phyloP scores from a whole-genome alignment of 768 basidiomycete species.

The Boletus rubescentipes region DNA sequence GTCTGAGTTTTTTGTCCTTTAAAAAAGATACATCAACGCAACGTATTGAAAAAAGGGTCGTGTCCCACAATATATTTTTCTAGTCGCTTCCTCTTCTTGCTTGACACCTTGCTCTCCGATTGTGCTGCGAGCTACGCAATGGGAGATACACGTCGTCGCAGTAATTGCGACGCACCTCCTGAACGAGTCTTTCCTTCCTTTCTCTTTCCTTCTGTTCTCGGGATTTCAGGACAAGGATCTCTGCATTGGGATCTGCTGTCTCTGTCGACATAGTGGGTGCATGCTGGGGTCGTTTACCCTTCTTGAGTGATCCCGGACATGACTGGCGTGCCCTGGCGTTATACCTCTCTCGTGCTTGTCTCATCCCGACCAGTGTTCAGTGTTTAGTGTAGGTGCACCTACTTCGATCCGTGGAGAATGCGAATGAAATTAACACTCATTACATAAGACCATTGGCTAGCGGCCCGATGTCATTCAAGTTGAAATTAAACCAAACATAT shows the following conservation, averaged over 20 bases:
- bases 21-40: background rate
- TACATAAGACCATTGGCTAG: too few relatives aligned
- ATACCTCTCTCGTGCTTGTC: slow-evolving; percentile 33
- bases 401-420: background rate
- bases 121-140: slow-evolving; percentile 36
- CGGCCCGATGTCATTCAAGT: too few relatives aligned
- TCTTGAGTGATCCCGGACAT: slow-evolving; percentile 59
- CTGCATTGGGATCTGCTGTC: slow-evolving; percentile 54
- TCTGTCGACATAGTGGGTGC: slow-evolving; percentile 22
- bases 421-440: background rate
- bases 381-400: background rate
- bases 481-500: too few relatives aligned
- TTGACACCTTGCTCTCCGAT: slow-evolving; percentile 70
- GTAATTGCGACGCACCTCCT: slow-evolving; percentile 49
- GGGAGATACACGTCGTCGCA: background rate
- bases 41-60: background rate
- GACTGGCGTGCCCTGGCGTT: slow-evolving; percentile 73
- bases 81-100: slow-evolving; percentile 83
- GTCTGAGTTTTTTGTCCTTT: slow-evolving; percentile 89
- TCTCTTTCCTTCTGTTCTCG: slow-evolving; percentile 61
- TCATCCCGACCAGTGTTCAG: slow-evolving; percentile 17
- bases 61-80: slow-evolving; percentile 86
- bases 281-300: slow-evolving; percentile 48
- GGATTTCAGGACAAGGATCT: slow-evolving; percentile 56
- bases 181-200: slow-evolving; percentile 54